Conservation (phyloP, 2,329 filamentous ascomycete genomes). For the Epichloe bromicola region DNA sequence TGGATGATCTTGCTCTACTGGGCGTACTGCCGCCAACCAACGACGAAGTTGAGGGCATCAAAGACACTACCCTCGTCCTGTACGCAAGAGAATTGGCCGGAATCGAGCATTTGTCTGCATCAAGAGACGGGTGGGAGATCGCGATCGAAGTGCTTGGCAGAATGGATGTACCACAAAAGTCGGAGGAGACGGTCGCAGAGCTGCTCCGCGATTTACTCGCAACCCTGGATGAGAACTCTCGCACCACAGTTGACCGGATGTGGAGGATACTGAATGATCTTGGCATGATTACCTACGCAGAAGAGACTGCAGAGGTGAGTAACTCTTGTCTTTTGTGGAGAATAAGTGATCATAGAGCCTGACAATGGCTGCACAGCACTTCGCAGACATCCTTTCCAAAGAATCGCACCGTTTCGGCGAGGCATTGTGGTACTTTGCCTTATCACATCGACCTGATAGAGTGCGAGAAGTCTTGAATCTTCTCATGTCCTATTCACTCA, state of each 20-base stretch:
- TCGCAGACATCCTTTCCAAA: constrained; percentile 63
- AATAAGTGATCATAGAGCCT: constrained; percentile 10
- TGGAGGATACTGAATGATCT: constrained; percentile 66
- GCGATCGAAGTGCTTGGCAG: constrained; percentile 72
- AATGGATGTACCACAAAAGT: constrained; percentile 58
- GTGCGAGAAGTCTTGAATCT: constrained; percentile 77
- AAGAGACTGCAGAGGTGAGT: constrained; percentile 69
- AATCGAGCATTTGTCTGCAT: constrained; percentile 33
- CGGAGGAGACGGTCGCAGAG: constrained; percentile 60
- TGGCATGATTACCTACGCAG: constrained; percentile 65
- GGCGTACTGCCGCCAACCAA: constrained; percentile 49
- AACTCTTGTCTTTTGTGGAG: background rate
- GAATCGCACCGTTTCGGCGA: constrained; percentile 70
- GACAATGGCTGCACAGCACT: constrained; percentile 33
- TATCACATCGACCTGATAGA: constrained; percentile 65
- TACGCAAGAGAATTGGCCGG: constrained; percentile 60
- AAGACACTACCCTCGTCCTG: constrained; percentile 64
- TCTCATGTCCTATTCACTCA: constrained; percentile 73
- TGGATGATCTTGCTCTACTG: constrained; percentile 75
- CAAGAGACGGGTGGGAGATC: constrained; percentile 74
- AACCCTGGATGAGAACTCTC: constrained; percentile 49
- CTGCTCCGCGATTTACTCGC: constrained; percentile 56
- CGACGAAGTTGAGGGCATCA: constrained; percentile 50
- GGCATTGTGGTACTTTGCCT: constrained; percentile 80
- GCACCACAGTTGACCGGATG: constrained; percentile 65